Conservation (phyloP, 148 eudicot species). For the Silene uniflora region DNA sequence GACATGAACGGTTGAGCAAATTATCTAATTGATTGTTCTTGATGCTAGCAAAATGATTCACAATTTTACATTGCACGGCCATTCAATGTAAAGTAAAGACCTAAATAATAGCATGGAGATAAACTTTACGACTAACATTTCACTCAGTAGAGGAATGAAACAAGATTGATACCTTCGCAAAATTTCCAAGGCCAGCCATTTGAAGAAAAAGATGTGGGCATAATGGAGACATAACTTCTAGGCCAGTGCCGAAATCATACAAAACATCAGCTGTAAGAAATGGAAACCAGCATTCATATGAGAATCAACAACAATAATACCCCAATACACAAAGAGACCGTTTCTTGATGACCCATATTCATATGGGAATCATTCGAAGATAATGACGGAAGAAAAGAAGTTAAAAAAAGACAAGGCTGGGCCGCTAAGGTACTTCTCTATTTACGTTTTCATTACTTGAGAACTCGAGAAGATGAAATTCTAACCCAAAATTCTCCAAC, state of each 20-base stretch:
- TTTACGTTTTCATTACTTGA: not conserved
- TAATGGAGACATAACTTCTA: constrained; percentile 93
- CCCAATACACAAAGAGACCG: not conserved
- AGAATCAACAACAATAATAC: not conserved
- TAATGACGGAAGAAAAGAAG: not conserved
- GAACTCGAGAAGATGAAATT: not conserved
- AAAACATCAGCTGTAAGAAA: constrained; percentile 83
- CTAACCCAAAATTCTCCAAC: constrained; percentile 91
- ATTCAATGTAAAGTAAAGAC: not conserved
- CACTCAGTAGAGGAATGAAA: not conserved
- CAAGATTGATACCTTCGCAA: constrained; percentile 64
- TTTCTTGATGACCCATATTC: constrained; percentile 9
- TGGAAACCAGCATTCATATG: constrained; percentile 18
- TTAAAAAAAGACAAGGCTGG: not conserved
- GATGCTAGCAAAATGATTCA: not conserved
- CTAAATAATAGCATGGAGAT: not conserved
- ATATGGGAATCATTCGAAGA: not conserved
- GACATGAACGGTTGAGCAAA: constrained; percentile 20
- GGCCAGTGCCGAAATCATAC: constrained; percentile 89
- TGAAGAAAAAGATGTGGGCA: constrained; percentile 94
- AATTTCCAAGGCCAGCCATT: constrained; percentile 98
- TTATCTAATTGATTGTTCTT: not conserved
- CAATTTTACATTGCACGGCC: not conserved
- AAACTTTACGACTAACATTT: not conserved
- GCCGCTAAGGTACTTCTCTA: not conserved